Conservation (phyloP, 73 alveolate genomes). For the Symbiodinium pilosum region DNA sequence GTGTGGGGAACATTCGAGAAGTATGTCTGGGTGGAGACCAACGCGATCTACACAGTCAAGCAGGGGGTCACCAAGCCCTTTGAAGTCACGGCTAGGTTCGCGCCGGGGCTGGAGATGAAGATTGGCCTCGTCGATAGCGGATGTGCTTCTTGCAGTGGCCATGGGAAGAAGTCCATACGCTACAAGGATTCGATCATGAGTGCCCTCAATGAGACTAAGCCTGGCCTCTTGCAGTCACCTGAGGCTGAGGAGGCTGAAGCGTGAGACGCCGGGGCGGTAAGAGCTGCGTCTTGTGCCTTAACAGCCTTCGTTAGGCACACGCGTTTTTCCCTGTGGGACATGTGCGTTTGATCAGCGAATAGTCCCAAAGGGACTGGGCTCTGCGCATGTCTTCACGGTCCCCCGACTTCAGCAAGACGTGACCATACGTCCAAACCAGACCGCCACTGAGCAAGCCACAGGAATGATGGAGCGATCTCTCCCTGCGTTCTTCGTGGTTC, state of each 20-base stretch:
- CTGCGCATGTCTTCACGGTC: too few species aligned
- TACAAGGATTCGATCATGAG: neutral
- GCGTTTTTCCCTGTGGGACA: too few species aligned
- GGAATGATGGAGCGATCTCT: too few species aligned
- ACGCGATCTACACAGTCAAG: neutral
- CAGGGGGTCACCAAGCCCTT: conserved; percentile 11
- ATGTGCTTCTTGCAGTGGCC: neutral
- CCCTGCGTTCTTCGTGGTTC: too few species aligned
- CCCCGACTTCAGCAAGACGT: too few species aligned
- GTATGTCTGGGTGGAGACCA: neutral
- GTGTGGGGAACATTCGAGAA: neutral
- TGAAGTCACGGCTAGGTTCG: neutral
- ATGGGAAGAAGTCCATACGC: neutral
- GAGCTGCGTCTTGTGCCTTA: too few species aligned
- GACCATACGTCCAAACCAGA: too few species aligned
- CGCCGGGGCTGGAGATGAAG: neutral
- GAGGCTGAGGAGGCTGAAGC: neutral
- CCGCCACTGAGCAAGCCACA: too few species aligned
- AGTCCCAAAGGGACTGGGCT: too few species aligned
- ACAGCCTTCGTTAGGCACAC: too few species aligned
- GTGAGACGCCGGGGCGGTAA: too few species aligned
- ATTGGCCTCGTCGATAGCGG: neutral
- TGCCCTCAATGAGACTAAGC: neutral
- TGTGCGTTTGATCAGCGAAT: too few species aligned
- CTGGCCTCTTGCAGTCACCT: neutral